These are phyloP conservation scores for Penicillium atrosanguineum DNA, from an alignment of 495 filamentous ascomycete genomes.

Conservation along the genomic window DNA sequence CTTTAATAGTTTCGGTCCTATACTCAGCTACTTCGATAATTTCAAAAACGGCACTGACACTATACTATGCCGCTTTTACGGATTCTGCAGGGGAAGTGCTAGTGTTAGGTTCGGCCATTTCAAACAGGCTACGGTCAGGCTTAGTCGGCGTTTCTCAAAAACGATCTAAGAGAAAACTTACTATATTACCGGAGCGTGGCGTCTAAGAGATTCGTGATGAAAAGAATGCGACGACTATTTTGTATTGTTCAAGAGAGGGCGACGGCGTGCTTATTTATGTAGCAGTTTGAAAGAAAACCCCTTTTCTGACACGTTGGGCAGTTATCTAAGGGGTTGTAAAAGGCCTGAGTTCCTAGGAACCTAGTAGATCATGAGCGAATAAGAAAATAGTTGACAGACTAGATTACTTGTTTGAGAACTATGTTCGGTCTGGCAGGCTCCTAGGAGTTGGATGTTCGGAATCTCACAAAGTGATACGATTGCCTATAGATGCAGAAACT, in stretches of 20 bases:
- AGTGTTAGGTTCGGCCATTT: constrained; percentile 1
- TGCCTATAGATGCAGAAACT: background rate
- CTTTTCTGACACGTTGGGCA: background rate
- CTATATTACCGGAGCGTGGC: background rate
- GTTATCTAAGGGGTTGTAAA: constrained; percentile 1
- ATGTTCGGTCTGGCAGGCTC: no score
- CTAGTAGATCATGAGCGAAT: no score
- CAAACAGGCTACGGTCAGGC: background rate
- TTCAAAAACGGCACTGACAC: background rate
- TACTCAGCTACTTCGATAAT: constrained; percentile 1
- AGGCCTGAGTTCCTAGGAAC: no score
- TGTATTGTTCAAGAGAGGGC: background rate
- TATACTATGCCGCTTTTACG: background rate
- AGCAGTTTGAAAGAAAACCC: background rate
- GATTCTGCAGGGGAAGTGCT: background rate
- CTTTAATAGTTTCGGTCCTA: constrained; percentile 1
- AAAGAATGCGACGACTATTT: background rate
- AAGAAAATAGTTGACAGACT: no score
- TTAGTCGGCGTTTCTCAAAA: constrained; percentile 3
- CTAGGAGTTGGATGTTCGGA: background rate
- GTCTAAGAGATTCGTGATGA: background rate
- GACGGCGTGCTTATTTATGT: background rate
- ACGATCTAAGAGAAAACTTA: background rate
- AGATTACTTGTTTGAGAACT: no score
- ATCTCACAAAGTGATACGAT: background rate